Evolutionary conservation across 1,284 basidiomycete genomes (phyloP).

Genomic region (Cystobasidium pallidum): DNA sequence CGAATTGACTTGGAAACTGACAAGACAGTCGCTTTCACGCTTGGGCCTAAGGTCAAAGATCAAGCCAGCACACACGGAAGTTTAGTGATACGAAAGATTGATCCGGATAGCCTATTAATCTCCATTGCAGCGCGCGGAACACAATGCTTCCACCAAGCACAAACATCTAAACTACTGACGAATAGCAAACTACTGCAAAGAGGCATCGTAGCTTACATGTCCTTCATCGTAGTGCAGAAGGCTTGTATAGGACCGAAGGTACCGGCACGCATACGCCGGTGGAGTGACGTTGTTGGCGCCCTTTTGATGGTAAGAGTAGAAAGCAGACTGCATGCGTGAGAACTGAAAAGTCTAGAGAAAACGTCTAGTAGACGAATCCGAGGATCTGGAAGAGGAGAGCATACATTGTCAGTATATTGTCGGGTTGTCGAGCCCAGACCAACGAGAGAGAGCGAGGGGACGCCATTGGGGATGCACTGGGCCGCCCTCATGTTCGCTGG

Average conservation of each 20-base stretch:
- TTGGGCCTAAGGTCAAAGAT: no score
- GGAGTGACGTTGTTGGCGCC: slow-evolving; percentile 1
- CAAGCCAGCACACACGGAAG: no score
- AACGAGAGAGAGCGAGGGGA: not conserved
- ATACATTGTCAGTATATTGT: not conserved
- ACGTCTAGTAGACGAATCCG: slow-evolving; percentile 73
- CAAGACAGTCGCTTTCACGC: no score
- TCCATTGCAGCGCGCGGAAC: slow-evolving; percentile 9
- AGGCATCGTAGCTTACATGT: no score
- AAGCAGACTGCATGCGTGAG: not conserved
- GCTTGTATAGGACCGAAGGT: no score
- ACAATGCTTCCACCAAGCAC: slow-evolving; percentile 9
- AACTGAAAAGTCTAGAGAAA: slow-evolving; percentile 46
- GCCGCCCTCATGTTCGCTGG: no score
- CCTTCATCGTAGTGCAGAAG: no score
- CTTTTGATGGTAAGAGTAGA: not conserved
- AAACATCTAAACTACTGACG: not conserved
- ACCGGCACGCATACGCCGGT: not conserved
- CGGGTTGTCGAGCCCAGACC: slow-evolving; percentile 23
- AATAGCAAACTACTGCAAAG: no score
- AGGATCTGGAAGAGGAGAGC: slow-evolving; percentile 60
- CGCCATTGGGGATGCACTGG: no score
- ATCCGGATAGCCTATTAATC: slow-evolving; percentile 13
- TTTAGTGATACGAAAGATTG: not conserved
- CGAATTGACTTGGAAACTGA: no score